Evolutionary conservation across 768 basidiomycete species (phyloP).

Genomic region (Auriculariales sp.): DNA sequence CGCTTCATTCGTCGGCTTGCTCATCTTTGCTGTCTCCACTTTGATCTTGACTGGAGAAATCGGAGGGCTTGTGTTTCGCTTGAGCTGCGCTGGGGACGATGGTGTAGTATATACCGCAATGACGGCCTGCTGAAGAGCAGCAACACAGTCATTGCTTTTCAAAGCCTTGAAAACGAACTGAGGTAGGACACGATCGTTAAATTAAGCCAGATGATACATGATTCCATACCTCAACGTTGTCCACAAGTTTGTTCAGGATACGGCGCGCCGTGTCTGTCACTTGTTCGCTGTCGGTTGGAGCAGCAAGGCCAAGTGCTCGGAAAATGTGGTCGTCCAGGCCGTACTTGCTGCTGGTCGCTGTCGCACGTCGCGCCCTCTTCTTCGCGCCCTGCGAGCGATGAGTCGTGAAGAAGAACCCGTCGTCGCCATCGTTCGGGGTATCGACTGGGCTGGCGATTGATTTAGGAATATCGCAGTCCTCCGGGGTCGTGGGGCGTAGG

Average conservation of each 20-base stretch:
- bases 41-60: slow-evolving; percentile 3
- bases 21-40: not conserved
- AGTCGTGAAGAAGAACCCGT: slow-evolving; percentile 5
- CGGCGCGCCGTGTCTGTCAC: slow-evolving; percentile 5
- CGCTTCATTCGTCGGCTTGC: slow-evolving; percentile 9
- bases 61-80: not conserved
- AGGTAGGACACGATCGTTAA: slow-evolving; percentile 1
- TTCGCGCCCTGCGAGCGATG: slow-evolving; percentile 18
- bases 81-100: slow-evolving; percentile 6
- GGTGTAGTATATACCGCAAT: slow-evolving; percentile 11
- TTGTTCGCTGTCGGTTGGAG: slow-evolving; percentile 15
- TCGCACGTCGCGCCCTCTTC: slow-evolving; percentile 2
- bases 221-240: slow-evolving; percentile 15
- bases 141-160: not conserved
- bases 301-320: slow-evolving; percentile 12
- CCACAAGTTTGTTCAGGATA: slow-evolving; percentile 15
- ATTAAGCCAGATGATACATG: not conserved
- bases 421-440: not conserved
- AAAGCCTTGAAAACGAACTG: slow-evolving; percentile 4
- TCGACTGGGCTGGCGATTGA: not conserved
- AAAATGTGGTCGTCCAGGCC: slow-evolving; percentile 17
- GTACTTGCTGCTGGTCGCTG: not conserved
- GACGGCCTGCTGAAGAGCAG: not conserved
- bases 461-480: too few relatives aligned
- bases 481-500: too few relatives aligned